Percentiles rank a stretch among this genome's conserved stretches.
Evolutionary conservation across 2,329 filamentous ascomycete species (phyloP).

Genomic region (Coniella vitis): DNA sequence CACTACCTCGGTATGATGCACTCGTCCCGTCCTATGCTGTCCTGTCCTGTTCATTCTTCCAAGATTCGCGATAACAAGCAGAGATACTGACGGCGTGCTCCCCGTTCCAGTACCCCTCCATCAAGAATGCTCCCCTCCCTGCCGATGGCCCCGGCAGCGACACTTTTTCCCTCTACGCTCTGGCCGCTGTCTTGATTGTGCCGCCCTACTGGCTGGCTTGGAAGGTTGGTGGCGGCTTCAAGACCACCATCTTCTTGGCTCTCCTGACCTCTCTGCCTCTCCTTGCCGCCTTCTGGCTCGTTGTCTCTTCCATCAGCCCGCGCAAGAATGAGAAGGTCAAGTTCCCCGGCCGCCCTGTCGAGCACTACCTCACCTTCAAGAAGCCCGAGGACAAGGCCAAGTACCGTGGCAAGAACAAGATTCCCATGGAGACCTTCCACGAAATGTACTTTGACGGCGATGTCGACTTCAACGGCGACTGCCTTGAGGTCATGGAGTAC

Average conservation of each 20-base stretch:
- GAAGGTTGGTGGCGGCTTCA: slow-evolving; percentile 76
- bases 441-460: slow-evolving; percentile 97
- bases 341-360: slow-evolving; percentile 77
- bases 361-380: slow-evolving; percentile 86
- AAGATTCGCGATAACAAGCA: no score
- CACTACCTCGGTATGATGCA: slow-evolving; percentile 46
- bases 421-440: slow-evolving; percentile 88
- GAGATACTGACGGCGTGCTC: not conserved
- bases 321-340: slow-evolving; percentile 90
- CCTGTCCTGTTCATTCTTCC: not conserved
- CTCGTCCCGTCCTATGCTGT: not conserved
- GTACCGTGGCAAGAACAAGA: slow-evolving; percentile 73
- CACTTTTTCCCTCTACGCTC: slow-evolving; percentile 76
- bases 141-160: slow-evolving; percentile 81
- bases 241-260: slow-evolving; percentile 82
- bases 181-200: slow-evolving; percentile 61
- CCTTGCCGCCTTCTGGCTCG: slow-evolving; percentile 73
- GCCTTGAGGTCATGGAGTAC: slow-evolving; percentile 83
- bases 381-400: slow-evolving; percentile 52
- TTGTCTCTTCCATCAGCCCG: slow-evolving; percentile 72
- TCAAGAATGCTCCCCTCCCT: slow-evolving; percentile 90
- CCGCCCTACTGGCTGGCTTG: slow-evolving; percentile 77
- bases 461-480: slow-evolving; percentile 92
- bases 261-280: slow-evolving; percentile 74
- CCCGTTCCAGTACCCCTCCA: slow-evolving; percentile 65